phyloP scores from a whole-genome alignment of 2,329 filamentous ascomycete genomes.

The Colletotrichum cuscutae region DNA sequence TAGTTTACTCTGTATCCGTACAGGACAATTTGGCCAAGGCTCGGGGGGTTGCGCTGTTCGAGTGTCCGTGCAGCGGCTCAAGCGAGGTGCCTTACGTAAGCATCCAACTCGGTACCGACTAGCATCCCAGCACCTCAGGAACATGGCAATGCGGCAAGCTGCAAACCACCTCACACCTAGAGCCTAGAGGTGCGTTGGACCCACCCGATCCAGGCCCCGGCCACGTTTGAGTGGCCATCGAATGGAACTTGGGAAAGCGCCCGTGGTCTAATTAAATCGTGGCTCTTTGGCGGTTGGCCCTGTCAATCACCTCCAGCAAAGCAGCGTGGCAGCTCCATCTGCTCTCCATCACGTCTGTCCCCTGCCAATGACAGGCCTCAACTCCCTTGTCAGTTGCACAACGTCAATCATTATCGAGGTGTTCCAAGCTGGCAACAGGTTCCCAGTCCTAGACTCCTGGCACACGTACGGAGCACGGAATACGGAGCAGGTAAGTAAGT shows the following conservation, averaged over 20 bases:
- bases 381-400: neutral
- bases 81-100: neutral
- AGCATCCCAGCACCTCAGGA: neutral
- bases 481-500: no score
- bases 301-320: conserved; percentile 1
- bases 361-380: neutral
- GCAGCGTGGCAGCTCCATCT: conserved; percentile 8
- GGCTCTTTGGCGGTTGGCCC: neutral
- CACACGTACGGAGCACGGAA: no score
- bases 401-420: conserved; percentile 14
- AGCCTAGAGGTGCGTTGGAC: neutral
- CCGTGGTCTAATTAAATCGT: neutral
- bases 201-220: neutral
- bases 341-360: neutral
- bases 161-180: no score
- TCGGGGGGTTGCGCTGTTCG: neutral
- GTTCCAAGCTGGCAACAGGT: conserved; percentile 19
- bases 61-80: neutral
- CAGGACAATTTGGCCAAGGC: neutral
- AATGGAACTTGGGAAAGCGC: neutral
- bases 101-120: neutral
- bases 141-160: neutral
- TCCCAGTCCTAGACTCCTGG: conserved; percentile 12
- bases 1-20: neutral
- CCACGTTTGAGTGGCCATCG: neutral